A percentile compares a stretch with the other conserved stretches of the same genome.
Evolutionary conservation across 305 asterid species (phyloP).

Genomic region (Rubia peregrina): DNA sequence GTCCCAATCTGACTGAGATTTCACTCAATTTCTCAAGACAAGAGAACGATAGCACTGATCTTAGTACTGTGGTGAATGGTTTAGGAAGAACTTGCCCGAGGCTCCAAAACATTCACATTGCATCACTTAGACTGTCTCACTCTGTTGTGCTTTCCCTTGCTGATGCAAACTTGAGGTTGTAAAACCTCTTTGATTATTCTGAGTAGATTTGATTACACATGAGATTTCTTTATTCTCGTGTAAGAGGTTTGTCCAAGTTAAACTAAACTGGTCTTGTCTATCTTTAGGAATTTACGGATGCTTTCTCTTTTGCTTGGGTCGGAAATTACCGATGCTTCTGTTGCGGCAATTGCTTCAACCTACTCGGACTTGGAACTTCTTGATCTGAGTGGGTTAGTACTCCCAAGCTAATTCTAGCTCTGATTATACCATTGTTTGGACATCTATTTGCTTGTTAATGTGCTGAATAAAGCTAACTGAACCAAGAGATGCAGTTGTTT

Average conservation of each 20-base stretch:
- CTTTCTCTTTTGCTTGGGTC: constrained; percentile 94
- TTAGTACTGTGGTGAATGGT: constrained; percentile 46
- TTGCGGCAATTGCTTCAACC: constrained; percentile 81
- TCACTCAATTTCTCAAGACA: constrained; percentile 76
- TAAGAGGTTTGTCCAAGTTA: not conserved
- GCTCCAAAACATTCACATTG: constrained; percentile 76
- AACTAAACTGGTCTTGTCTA: constrained; percentile 1
- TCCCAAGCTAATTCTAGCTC: not conserved
- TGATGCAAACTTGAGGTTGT: constrained; percentile 80
- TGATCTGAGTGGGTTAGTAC: constrained; percentile 93
- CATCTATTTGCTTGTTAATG: not conserved
- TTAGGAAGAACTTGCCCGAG: constrained; percentile 81
- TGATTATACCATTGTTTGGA: not conserved
- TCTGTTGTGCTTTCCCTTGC: constrained; percentile 74
- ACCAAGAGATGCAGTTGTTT: not conserved
- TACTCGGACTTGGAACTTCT: constrained; percentile 79
- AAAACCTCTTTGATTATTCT: not conserved
- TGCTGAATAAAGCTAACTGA: not conserved
- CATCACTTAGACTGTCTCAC: constrained; percentile 67
- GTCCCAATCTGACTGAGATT: constrained; percentile 80
- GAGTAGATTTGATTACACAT: not conserved
- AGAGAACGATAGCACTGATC: constrained; percentile 57
- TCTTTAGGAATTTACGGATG: constrained; percentile 67
- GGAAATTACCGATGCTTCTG: constrained; percentile 92
- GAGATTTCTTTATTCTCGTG: not conserved